Percentiles rank a stretch among this genome's conserved stretches.
Evolutionary conservation across 2,329 filamentous ascomycete genomes (phyloP).

Genomic region (Penicillium rolfsii): DNA sequence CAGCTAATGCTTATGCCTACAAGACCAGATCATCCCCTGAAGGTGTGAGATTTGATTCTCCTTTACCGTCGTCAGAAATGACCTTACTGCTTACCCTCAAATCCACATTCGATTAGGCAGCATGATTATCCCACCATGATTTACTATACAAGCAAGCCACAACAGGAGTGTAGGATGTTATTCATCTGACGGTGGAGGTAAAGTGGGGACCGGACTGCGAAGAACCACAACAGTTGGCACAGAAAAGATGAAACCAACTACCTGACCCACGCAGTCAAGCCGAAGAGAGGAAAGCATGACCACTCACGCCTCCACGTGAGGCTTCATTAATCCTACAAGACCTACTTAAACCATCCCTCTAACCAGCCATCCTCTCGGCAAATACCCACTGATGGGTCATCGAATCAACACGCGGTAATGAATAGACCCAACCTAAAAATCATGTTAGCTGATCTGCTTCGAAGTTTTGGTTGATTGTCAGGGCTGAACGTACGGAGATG

Average conservation of each 20-base stretch:
- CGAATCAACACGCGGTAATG: constrained; percentile 44
- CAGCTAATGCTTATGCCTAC: background rate
- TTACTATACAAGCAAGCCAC: background rate
- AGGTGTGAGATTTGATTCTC: background rate
- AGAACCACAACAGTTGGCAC: background rate
- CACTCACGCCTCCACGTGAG: background rate
- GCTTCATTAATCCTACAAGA: background rate
- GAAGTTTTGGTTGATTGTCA: background rate
- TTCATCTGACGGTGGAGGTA: background rate
- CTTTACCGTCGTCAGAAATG: background rate
- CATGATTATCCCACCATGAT: background rate
- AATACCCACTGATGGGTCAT: background rate
- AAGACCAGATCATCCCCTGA: background rate
- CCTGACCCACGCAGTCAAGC: background rate
- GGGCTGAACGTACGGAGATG: constrained; percentile 46
- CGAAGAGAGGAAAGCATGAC: background rate
- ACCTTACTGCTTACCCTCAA: background rate
- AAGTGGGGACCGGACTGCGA: too few species aligned
- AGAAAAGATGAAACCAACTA: too few species aligned
- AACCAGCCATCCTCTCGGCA: background rate
- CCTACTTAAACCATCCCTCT: background rate
- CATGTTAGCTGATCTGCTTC: constrained; percentile 16
- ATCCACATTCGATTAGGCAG: constrained; percentile 2
- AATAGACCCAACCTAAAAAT: constrained; percentile 43
- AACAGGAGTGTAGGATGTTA: background rate